Evolutionary conservation across 2,329 filamentous ascomycete genomes (phyloP), one percentile per base, ranked within the genome.

Genomic region (Venturia asperata): DNA sequence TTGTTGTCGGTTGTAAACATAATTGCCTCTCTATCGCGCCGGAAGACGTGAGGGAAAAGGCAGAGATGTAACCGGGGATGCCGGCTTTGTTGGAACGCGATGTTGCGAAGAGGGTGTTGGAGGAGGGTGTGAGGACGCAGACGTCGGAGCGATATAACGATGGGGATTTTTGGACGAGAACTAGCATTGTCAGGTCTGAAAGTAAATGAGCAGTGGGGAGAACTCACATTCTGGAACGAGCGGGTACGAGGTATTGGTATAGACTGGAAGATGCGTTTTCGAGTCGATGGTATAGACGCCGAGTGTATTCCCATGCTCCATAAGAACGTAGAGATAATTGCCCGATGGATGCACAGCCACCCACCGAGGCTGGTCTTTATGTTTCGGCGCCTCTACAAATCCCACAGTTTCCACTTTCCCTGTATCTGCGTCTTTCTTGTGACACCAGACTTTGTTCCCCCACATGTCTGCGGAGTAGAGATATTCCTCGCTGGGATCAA

Each of bases 231-330:
- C 87, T 0, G 91, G 91, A 69, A 96, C 90, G 61, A 96, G 81
- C 2, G 91, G 90, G 74, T 86, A 95, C 64, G 83, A 81, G 69
- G 87, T 85, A 73, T 89, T 83, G 5, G 91, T 95, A 77, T 90
- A 94, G 21, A 91, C 83, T 15, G 91, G 91, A 73, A 90, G 78
- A 74, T 86, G 88, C 4, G 88, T 90, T 56, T 80, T 75, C 65
- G 86, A 84, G 74, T 94, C 88, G 76, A 96, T 86, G 69, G 89
- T 82, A 76, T 94, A 96, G 71, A 92, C 88, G 74, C 86, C 91
- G 65, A 96, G 78, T 63, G 88, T 82, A 78, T 96, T 96, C 64
- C 91, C 90, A n/a, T 87, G 88, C 77, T 96, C 91, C 89, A 94
- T 95, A 70, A 96, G 81, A 9, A 85, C 90, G 77, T 95, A 96